Evolutionary conservation across 179 eudicot species (phyloP).

Genomic region (Silene coronaria): DNA sequence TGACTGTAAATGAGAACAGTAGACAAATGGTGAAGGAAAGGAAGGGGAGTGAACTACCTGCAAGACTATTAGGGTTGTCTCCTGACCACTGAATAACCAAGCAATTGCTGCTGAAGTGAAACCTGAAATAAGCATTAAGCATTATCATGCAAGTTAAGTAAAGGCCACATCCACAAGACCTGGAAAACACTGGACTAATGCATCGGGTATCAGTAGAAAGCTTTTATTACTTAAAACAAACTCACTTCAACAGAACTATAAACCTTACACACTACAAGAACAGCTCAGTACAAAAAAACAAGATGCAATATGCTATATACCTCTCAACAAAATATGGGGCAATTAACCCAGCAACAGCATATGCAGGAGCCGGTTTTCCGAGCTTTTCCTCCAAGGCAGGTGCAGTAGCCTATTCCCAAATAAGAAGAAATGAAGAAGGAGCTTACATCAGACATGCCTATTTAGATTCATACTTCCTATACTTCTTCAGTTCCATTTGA

Average conservation of each 20-base stretch:
- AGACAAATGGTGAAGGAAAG: background rate
- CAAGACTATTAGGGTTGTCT: slow-evolving; percentile 90
- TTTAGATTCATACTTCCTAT: too few species aligned
- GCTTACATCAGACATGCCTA: background rate
- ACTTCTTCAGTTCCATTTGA: too few species aligned
- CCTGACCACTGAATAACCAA: slow-evolving; percentile 94
- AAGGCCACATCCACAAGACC: background rate
- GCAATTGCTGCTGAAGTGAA: slow-evolving; percentile 62
- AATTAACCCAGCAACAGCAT: slow-evolving; percentile 77
- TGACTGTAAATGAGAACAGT: background rate
- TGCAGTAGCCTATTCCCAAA: slow-evolving; percentile 53
- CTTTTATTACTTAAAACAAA: background rate
- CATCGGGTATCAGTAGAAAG: background rate
- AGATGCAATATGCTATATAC: slow-evolving; percentile 32
- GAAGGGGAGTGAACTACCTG: slow-evolving; percentile 39
- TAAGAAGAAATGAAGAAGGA: background rate
- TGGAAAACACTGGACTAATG: background rate
- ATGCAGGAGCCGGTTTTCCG: slow-evolving; percentile 71
- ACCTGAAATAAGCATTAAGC: slow-evolving; percentile 39
- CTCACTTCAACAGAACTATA: background rate
- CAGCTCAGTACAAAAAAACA: too few species aligned
- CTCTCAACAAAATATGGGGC: slow-evolving; percentile 76
- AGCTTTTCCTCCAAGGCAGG: slow-evolving; percentile 41
- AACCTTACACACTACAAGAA: background rate
- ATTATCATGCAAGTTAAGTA: background rate